These are phyloP conservation scores for Bremia lactucae DNA, from an alignment of 352 stramenopile genomes.

Conservation along the genomic window DNA sequence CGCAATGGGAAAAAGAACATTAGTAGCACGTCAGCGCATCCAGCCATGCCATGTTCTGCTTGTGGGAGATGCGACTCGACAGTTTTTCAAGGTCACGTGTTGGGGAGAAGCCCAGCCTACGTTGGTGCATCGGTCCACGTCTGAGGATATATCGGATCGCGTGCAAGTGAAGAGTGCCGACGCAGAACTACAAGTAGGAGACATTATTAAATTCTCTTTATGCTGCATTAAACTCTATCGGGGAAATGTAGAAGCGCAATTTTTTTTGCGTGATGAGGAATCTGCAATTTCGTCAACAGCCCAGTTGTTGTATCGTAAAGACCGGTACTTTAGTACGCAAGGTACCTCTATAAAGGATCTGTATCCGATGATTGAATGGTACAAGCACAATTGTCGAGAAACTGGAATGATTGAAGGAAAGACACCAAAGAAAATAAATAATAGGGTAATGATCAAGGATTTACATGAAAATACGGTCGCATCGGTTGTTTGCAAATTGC, in stretches of 20 bases:
- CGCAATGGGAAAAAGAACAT: conserved; percentile 15
- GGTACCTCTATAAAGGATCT: conserved; percentile 38
- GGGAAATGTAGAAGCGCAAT: conserved; percentile 48
- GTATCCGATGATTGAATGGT: conserved; percentile 62
- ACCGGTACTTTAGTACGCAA: conserved; percentile 45
- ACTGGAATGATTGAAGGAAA: conserved; percentile 12
- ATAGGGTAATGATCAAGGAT: conserved; percentile 26
- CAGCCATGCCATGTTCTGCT: conserved; percentile 33
- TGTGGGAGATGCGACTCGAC: conserved; percentile 29
- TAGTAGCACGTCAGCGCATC: conserved; percentile 23
- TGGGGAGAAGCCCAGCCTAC: conserved; percentile 35
- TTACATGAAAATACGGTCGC: conserved; percentile 48
- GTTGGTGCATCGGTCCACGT: conserved; percentile 12
- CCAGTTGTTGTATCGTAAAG: conserved; percentile 48
- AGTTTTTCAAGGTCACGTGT: conserved; percentile 47
- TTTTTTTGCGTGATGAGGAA: conserved; percentile 16
- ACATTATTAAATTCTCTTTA: conserved; percentile 50
- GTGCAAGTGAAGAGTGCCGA: conserved; percentile 18
- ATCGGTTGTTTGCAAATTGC: conserved; percentile 33
- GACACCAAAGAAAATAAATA: conserved; percentile 2
- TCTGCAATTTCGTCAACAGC: conserved; percentile 23
- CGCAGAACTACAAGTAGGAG: conserved; percentile 26
- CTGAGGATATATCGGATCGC: conserved; percentile 14
- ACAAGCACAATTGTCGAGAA: conserved; percentile 41
- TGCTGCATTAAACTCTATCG: conserved; percentile 34